Percentiles rank a stretch among this genome's conserved stretches.
phyloP scores from a whole-genome alignment of 2,329 filamentous ascomycete genomes.

The Fusarium abutilonis region DNA sequence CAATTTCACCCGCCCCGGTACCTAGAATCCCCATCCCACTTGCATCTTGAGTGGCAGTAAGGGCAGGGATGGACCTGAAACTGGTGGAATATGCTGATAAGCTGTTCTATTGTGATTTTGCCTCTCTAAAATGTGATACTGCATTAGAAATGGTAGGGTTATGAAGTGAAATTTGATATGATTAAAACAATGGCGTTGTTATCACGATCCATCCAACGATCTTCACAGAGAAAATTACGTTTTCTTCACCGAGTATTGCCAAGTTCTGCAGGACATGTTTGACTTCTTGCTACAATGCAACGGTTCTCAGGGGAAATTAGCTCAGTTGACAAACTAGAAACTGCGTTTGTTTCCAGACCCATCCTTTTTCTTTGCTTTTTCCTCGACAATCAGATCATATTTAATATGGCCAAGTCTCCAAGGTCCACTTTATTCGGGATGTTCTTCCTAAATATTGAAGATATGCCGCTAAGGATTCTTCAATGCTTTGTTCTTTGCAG shows the following conservation, averaged over 20 bases:
- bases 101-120: background rate
- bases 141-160: background rate
- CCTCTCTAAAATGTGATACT: background rate
- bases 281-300: background rate
- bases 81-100: too few species aligned
- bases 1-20: constrained; percentile 15
- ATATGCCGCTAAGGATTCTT: background rate
- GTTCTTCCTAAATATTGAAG: background rate
- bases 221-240: background rate
- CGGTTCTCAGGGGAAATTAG: background rate
- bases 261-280: background rate
- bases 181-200: background rate
- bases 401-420: background rate
- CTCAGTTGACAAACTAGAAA: background rate
- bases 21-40: constrained; percentile 10
- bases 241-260: background rate
- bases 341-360: background rate
- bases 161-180: background rate
- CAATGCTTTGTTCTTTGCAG: background rate
- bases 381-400: background rate
- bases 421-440: background rate
- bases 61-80: background rate
- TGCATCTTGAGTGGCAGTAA: background rate
- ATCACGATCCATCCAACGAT: background rate
- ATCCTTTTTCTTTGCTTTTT: constrained; percentile 3